These are phyloP conservation scores for Mycena capillaripes DNA, from an alignment of 768 basidiomycete genomes.

Conservation along the genomic window DNA sequence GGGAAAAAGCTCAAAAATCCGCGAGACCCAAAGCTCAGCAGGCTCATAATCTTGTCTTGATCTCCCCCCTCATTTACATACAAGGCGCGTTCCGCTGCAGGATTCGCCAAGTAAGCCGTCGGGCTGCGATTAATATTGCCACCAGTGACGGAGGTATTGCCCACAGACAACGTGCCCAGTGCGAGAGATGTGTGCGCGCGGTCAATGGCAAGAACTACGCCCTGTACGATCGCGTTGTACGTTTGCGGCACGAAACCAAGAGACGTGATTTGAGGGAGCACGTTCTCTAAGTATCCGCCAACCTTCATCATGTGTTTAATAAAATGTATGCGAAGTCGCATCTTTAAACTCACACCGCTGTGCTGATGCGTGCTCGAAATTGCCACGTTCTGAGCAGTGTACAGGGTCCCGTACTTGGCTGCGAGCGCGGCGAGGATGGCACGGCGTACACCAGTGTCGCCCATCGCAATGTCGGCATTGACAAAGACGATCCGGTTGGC, in stretches of 20 bases:
- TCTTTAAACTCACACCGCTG: background rate
- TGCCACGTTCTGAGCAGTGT: conserved; percentile 79
- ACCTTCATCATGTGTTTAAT: conserved; percentile 53
- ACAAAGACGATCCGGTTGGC: conserved; percentile 79
- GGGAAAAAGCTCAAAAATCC: conserved; percentile 84
- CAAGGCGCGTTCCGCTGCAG: conserved; percentile 73
- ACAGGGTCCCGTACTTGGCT: conserved; percentile 70
- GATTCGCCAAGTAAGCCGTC: conserved; percentile 83
- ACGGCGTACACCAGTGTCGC: conserved; percentile 81
- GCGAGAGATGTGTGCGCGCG: conserved; percentile 75
- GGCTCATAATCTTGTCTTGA: conserved; percentile 81
- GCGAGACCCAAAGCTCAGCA: conserved; percentile 75
- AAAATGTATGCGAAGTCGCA: background rate
- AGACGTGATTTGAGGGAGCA: conserved; percentile 82
- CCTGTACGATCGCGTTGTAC: conserved; percentile 78
- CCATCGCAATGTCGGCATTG: conserved; percentile 89
- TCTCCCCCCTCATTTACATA: conserved; percentile 68
- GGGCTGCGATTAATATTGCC: conserved; percentile 85
- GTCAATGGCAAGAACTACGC: conserved; percentile 77
- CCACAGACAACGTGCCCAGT: conserved; percentile 71
- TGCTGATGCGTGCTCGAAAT: conserved; percentile 77
- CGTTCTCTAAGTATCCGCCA: conserved; percentile 85
- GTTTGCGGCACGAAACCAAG: conserved; percentile 81
- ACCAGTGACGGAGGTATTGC: conserved; percentile 76
- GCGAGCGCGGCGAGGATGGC: conserved; percentile 73